Evolutionary conservation across 2,329 filamentous ascomycete genomes (phyloP).

Genomic region (Penicillium sp.): DNA sequence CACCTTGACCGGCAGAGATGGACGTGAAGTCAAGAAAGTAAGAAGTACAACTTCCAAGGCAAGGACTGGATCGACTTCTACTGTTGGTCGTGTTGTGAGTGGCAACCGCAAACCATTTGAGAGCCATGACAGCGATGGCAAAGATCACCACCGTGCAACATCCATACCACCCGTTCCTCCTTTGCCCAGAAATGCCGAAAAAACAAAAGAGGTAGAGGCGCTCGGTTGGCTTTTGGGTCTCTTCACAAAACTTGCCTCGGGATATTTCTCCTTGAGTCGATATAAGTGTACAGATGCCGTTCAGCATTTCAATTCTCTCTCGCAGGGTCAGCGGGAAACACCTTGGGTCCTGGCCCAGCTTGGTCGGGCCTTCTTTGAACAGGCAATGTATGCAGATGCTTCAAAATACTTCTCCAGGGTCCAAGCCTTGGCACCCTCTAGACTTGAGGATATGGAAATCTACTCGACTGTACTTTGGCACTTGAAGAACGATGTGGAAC

Average conservation of each 20-base stretch:
- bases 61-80: slow-evolving; percentile 65
- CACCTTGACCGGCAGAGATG: slow-evolving; percentile 59
- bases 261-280: slow-evolving; percentile 73
- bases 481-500: slow-evolving; percentile 83
- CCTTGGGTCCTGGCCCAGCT: slow-evolving; percentile 92
- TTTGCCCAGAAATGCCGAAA: slow-evolving; percentile 48
- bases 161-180: slow-evolving; percentile 32
- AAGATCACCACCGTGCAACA: slow-evolving; percentile 51
- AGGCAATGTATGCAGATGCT: slow-evolving; percentile 79
- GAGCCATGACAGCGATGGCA: slow-evolving; percentile 67
- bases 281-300: slow-evolving; percentile 79
- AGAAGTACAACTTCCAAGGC: slow-evolving; percentile 71
- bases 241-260: slow-evolving; percentile 76
- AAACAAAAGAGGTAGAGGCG: slow-evolving; percentile 69
- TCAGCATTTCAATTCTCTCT: slow-evolving; percentile 68
- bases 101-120: slow-evolving; percentile 74
- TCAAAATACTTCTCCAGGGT: slow-evolving; percentile 83
- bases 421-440: slow-evolving; percentile 74
- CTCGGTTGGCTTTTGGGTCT: slow-evolving; percentile 75
- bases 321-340: slow-evolving; percentile 76
- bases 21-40: slow-evolving; percentile 78
- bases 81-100: slow-evolving; percentile 82
- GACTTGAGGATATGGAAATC: slow-evolving; percentile 93
- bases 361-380: slow-evolving; percentile 88
- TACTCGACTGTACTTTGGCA: slow-evolving; percentile 99